These are phyloP conservation scores for Phytopythium ostracodes DNA, from an alignment of 352 stramenopile species.

Conservation along the genomic window DNA sequence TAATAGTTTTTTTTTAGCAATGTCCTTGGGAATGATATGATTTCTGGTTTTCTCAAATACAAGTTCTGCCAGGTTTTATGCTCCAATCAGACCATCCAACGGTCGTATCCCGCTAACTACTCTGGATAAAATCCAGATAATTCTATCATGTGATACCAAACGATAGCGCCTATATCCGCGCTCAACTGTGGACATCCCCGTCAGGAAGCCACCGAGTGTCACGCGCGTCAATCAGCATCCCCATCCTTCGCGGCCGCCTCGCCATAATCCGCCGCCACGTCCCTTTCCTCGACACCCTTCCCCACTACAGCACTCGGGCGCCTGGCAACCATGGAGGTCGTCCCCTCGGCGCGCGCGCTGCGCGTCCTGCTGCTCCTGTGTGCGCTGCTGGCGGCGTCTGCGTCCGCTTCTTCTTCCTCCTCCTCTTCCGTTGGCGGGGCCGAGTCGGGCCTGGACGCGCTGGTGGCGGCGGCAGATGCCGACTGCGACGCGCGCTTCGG, in stretches of 20 bases:
- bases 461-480: neutral
- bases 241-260: neutral
- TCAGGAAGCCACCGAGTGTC: neutral
- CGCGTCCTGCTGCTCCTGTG: slow-evolving; percentile 1
- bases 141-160: no score
- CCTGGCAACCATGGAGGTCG: neutral
- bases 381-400: neutral
- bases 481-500: slow-evolving; percentile 61
- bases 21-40: no score
- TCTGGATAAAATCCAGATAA: no score
- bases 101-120: no score
- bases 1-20: no score
- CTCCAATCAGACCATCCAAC: no score
- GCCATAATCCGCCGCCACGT: neutral
- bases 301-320: neutral
- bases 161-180: neutral
- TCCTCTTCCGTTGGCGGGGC: slow-evolving; percentile 4
- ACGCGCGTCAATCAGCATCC: neutral
- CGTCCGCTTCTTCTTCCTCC: neutral
- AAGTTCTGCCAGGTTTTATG: no score
- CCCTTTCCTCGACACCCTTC: neutral
- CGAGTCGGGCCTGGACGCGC: neutral
- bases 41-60: no score
- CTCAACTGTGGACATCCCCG: neutral
- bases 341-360: neutral